Percentiles rank a stretch among this genome's conserved stretches.
Conservation (phyloP, 202 grass and related monocot genomes). For the Bolboschoenoplectus hybrid region DNA sequence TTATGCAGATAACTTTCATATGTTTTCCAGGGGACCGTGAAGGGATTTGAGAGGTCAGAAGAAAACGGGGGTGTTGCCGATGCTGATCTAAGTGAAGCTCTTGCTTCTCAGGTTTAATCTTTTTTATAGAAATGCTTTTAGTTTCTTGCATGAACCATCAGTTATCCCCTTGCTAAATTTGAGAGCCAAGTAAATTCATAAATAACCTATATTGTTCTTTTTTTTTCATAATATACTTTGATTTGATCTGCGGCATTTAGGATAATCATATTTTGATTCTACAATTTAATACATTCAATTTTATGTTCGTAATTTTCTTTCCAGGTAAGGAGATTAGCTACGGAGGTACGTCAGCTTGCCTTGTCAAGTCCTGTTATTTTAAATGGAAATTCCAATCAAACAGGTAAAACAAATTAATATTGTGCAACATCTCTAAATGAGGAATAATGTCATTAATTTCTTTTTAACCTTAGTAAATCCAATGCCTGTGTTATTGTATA, state of each 20-base stretch:
- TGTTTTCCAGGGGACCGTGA: slow-evolving; percentile 43
- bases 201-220: not conserved
- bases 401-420: slow-evolving; percentile 50
- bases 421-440: not conserved
- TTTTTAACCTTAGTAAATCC: not conserved
- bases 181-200: not conserved
- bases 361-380: slow-evolving; percentile 55
- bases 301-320: slow-evolving; percentile 27
- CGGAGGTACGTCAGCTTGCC: slow-evolving; percentile 57
- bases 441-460: too few species aligned
- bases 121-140: not conserved
- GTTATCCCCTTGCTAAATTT: not conserved
- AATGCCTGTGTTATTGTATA: not conserved
- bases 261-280: not conserved
- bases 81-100: slow-evolving; percentile 44
- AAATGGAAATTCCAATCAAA: slow-evolving; percentile 60
- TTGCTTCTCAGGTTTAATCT: slow-evolving; percentile 58
- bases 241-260: not conserved
- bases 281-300: not conserved
- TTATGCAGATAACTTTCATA: slow-evolving; percentile 6
- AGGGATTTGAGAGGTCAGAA: slow-evolving; percentile 52
- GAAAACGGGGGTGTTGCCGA: slow-evolving; percentile 45
- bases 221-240: not conserved
- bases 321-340: slow-evolving; percentile 58
- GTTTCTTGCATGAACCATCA: not conserved